phyloP scores from a whole-genome alignment of 441 rosid species.

The Arabidopsis hybrid region DNA sequence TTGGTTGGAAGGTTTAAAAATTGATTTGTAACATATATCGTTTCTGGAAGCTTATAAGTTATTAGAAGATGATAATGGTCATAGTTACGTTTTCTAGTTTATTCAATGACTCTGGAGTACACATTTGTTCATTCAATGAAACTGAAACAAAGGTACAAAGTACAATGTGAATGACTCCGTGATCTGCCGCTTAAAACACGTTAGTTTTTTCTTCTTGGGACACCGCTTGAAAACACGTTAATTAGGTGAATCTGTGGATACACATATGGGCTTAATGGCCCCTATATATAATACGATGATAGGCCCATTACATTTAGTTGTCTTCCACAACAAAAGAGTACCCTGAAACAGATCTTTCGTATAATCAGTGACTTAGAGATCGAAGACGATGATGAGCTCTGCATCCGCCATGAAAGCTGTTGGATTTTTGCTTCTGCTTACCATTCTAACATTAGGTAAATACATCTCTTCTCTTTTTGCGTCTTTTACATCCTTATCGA shows the following conservation, averaged over 20 bases:
- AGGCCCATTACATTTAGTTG: constrained; percentile 12
- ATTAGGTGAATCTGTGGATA: constrained; percentile 1
- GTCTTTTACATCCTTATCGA: neutral
- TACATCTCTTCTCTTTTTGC: neutral
- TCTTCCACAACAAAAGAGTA: neutral
- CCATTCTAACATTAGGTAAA: constrained; percentile 34
- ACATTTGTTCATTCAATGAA: constrained; percentile 3
- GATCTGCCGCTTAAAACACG: constrained; percentile 4
- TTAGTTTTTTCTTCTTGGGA: too few relatives aligned
- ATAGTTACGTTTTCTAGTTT: too few relatives aligned
- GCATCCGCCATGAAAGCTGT: constrained; percentile 42
- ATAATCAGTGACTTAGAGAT: constrained; percentile 1
- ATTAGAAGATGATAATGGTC: too few relatives aligned
- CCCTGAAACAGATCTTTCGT: constrained; percentile 20
- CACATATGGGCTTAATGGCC: constrained; percentile 15
- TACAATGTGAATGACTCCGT: neutral
- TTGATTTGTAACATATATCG: too few relatives aligned
- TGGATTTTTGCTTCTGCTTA: constrained; percentile 31
- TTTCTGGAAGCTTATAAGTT: too few relatives aligned
- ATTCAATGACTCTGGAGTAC: too few relatives aligned
- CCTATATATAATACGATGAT: neutral
- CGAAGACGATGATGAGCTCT: constrained; percentile 25
- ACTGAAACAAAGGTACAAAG: constrained; percentile 4
- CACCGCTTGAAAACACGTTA: neutral
- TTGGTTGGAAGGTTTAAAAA: too few relatives aligned